A percentile compares a stretch with the other conserved stretches of the same genome.
Evolutionary conservation across 805 yeast species (phyloP).

Genomic region (Saturnispora silvae): DNA sequence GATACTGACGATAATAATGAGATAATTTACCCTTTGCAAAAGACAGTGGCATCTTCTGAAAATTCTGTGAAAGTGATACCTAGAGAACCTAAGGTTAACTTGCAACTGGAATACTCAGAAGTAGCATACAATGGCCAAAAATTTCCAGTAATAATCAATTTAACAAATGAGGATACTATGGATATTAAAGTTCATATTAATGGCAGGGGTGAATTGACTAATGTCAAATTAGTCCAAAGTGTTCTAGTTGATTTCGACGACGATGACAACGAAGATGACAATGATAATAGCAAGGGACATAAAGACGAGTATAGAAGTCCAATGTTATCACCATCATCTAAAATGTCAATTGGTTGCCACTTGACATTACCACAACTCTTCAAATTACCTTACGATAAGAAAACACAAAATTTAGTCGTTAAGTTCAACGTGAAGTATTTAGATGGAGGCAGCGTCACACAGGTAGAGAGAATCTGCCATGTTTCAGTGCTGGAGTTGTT

Average conservation of each 20-base stretch:
- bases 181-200: not conserved
- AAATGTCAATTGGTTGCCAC: slow-evolving; percentile 4
- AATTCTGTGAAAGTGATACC: slow-evolving; percentile 27
- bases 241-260: too few relatives aligned
- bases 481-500: slow-evolving; percentile 9
- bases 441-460: slow-evolving; percentile 3
- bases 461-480: slow-evolving; percentile 2
- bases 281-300: too few relatives aligned
- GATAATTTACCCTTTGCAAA: not conserved
- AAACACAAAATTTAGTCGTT: slow-evolving; percentile 12
- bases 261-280: too few relatives aligned
- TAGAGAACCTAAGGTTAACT: slow-evolving; percentile 27
- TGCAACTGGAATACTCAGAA: slow-evolving; percentile 18
- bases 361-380: slow-evolving; percentile 17
- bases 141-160: not conserved
- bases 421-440: slow-evolving; percentile 12
- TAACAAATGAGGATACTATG: slow-evolving; percentile 23
- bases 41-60: not conserved
- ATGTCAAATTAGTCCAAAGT: not conserved
- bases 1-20: not conserved
- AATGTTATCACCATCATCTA: slow-evolving; percentile 8
- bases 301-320: slow-evolving; percentile 9
- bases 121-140: not conserved
- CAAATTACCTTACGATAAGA: slow-evolving; percentile 10
- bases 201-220: slow-evolving; percentile 19